Evolutionary conservation across 352 stramenopile genomes (phyloP).

Genomic region (Phytophthora litchii): DNA sequence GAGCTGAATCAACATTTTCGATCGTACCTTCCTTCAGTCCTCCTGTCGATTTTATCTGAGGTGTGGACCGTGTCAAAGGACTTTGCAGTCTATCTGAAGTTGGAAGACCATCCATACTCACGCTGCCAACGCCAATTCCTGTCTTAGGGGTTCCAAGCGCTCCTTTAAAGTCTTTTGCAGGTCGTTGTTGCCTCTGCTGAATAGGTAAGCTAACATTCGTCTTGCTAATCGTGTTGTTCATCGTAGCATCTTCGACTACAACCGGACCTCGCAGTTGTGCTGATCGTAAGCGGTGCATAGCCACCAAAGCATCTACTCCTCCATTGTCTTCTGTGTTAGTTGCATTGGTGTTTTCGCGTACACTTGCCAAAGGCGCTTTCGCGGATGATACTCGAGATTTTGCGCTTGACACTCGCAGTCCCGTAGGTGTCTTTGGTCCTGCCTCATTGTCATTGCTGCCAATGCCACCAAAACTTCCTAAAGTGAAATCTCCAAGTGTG

Average conservation of each 20-base stretch:
- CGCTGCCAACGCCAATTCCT: background rate
- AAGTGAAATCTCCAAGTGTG: conserved; percentile 31
- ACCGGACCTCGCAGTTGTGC: conserved; percentile 18
- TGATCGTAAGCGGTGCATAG: conserved; percentile 21
- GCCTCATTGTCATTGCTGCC: conserved; percentile 4
- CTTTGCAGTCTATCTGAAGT: background rate
- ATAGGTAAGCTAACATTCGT: conserved; percentile 5
- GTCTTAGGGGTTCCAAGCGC: conserved; percentile 1
- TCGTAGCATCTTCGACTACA: conserved; percentile 12
- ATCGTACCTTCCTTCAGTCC: conserved; percentile 7
- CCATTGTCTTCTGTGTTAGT: conserved; percentile 6
- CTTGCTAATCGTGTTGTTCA: background rate
- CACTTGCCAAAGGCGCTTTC: conserved; percentile 8
- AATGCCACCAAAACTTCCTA: conserved; percentile 12
- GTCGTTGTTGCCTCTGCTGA: conserved; percentile 7
- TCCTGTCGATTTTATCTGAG: conserved; percentile 4
- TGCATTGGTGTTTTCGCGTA: conserved; percentile 11
- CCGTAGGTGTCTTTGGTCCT: conserved; percentile 7
- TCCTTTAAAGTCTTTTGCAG: conserved; percentile 10
- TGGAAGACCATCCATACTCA: conserved; percentile 11
- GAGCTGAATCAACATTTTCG: conserved; percentile 3
- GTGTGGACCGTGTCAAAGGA: conserved; percentile 9
- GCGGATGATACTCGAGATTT: conserved; percentile 28
- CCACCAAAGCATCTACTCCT: conserved; percentile 18
- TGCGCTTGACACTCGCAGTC: conserved; percentile 20